phyloP scores from a whole-genome alignment of 352 stramenopile genomes.

The Phytopythium cucurbitacearum region DNA sequence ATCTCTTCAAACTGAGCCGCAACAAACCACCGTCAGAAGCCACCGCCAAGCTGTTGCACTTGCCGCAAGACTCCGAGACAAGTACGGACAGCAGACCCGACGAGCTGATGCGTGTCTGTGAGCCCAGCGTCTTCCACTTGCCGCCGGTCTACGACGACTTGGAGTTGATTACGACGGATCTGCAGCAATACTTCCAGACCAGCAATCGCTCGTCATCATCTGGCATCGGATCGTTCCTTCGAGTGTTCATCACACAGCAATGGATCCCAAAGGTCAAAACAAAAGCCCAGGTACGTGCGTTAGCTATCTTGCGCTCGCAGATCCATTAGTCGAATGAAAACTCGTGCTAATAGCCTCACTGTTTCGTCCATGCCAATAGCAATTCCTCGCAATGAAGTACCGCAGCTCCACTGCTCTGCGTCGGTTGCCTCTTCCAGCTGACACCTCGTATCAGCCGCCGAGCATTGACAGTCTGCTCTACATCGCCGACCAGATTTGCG shows the following conservation, averaged over 20 bases:
- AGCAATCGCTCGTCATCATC: slow-evolving; percentile 20
- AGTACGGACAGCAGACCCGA: slow-evolving; percentile 16
- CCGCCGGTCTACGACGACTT: slow-evolving; percentile 72
- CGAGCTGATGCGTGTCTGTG: slow-evolving; percentile 42
- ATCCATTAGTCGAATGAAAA: too few relatives aligned
- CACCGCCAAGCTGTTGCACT: slow-evolving; percentile 11
- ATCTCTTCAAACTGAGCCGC: slow-evolving; percentile 61
- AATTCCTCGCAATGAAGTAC: slow-evolving; percentile 58
- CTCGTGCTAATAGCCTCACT: too few relatives aligned
- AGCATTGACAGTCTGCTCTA: slow-evolving; percentile 77
- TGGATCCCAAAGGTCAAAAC: slow-evolving; percentile 76
- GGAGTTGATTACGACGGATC: slow-evolving; percentile 48
- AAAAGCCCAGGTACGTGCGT: slow-evolving; percentile 36
- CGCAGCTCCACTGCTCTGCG: slow-evolving; percentile 35
- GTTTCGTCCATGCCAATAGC: slow-evolving; percentile 8
- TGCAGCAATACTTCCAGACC: slow-evolving; percentile 41
- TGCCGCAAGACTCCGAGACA: slow-evolving; percentile 20
- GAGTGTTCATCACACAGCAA: slow-evolving; percentile 59
- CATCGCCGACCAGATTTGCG: slow-evolving; percentile 53
- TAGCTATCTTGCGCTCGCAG: not conserved
- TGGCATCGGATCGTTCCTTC: slow-evolving; percentile 49
- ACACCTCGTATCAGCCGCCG: slow-evolving; percentile 72
- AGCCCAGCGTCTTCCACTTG: slow-evolving; percentile 72
- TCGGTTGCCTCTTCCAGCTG: slow-evolving; percentile 52
- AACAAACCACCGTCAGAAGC: slow-evolving; percentile 42